Percentiles rank a stretch among this genome's conserved stretches.
phyloP scores from a whole-genome alignment of 108 stramenopile genomes.

The Fragilariopsis cylindrus region DNA sequence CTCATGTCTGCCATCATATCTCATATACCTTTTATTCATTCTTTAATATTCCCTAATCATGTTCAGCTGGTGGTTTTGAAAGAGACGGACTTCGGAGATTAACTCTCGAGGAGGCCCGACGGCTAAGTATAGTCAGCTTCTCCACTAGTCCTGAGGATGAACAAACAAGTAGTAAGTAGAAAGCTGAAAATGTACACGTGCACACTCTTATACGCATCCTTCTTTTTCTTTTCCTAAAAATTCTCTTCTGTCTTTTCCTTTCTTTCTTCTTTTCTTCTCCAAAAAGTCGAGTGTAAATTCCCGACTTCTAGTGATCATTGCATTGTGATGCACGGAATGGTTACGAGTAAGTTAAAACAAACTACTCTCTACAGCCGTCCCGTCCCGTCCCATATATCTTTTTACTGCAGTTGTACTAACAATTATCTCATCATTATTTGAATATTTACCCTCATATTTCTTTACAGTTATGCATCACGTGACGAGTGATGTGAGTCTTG shows the following conservation, averaged over 20 bases:
- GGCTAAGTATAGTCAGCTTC: slow-evolving; percentile 25
- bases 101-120: slow-evolving; percentile 19
- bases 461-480: slow-evolving; percentile 11
- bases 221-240: background rate
- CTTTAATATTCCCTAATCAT: no score
- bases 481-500: slow-evolving; percentile 17
- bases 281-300: slow-evolving; percentile 21
- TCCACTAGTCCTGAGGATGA: slow-evolving; percentile 27
- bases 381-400: background rate
- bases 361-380: background rate
- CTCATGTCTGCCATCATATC: background rate
- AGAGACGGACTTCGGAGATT: slow-evolving; percentile 13
- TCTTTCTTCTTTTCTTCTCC: background rate
- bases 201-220: background rate
- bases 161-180: slow-evolving; percentile 10
- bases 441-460: background rate
- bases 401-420: background rate
- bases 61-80: background rate
- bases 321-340: slow-evolving; percentile 28
- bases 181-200: background rate
- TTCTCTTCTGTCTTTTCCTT: background rate
- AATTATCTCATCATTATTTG: background rate
- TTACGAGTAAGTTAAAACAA: slow-evolving; percentile 21
- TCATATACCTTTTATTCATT: no score
- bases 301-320: slow-evolving; percentile 3